Percentiles rank a stretch among this genome's conserved stretches.
These are phyloP conservation scores for Leucosporidium creatinivorum DNA, from an alignment of 768 basidiomycete species.

Conservation along the genomic window DNA sequence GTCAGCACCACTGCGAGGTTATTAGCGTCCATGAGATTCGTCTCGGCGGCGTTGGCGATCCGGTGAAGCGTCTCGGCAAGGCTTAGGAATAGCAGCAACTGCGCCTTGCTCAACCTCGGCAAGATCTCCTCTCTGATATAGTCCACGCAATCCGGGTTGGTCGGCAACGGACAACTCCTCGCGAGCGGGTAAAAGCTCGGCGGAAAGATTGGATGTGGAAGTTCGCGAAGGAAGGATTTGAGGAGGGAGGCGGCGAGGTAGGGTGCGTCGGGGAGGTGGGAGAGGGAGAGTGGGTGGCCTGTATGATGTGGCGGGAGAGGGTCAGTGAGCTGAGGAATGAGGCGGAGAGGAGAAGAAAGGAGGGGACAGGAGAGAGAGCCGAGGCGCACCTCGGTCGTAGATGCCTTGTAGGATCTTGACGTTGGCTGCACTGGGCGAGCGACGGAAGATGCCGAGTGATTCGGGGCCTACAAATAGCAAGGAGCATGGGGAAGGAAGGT, in stretches of 20 bases:
- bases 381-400: conserved; percentile 6
- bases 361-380: not conserved
- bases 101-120: not conserved
- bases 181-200: not conserved
- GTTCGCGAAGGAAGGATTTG: conserved; percentile 17
- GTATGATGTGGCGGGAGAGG: no score
- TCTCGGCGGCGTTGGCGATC: not conserved
- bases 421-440: conserved; percentile 9
- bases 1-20: conserved; percentile 24
- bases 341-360: not conserved
- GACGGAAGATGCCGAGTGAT: conserved; percentile 25
- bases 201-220: conserved; percentile 8
- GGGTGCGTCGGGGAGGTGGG: conserved; percentile 11
- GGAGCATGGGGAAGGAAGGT: no score
- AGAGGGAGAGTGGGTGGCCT: conserved; percentile 19
- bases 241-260: conserved; percentile 28
- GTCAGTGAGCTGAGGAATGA: no score
- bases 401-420: conserved; percentile 13
- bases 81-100: not conserved
- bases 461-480: conserved; percentile 3
- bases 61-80: not conserved
- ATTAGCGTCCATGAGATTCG: conserved; percentile 16
- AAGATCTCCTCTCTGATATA: conserved; percentile 3
- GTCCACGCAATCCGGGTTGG: not conserved
- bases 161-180: not conserved